Conservation (phyloP, 2,329 filamentous ascomycete genomes). For the Neonectria sp. region DNA sequence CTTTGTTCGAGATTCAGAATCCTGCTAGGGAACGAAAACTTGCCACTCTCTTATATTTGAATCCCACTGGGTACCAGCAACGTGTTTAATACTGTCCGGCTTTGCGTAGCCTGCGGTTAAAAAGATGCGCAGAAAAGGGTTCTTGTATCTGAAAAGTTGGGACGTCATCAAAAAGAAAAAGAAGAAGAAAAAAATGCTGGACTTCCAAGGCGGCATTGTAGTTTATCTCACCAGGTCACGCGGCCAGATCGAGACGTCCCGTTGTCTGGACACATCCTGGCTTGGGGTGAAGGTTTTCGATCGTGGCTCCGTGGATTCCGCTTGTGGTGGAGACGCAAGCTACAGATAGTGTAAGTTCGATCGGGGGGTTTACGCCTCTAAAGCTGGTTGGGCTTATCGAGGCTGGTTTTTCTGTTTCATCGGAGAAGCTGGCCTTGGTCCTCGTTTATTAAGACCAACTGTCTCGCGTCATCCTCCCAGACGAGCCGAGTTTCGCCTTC, state of each 20-base stretch:
- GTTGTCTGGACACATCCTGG: background rate
- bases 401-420: background rate
- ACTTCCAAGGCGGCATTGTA: no score
- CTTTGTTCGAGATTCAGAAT: conserved; percentile 34
- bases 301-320: background rate
- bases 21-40: conserved; percentile 21
- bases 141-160: conserved; percentile 32
- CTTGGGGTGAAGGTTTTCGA: background rate
- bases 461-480: conserved; percentile 38
- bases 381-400: background rate
- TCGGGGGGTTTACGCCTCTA: background rate
- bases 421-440: background rate
- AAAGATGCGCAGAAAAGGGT: conserved; percentile 36
- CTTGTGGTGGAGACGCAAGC: background rate
- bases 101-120: conserved; percentile 35
- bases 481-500: conserved; percentile 30
- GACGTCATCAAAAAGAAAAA: conserved; percentile 3
- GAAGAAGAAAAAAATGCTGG: no score
- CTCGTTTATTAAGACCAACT: conserved; percentile 35
- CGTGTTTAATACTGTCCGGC: conserved; percentile 33
- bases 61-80: conserved; percentile 33
- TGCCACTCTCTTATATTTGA: conserved; percentile 37
- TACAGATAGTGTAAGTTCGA: background rate
- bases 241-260: conserved; percentile 31
- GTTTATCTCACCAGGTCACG: conserved; percentile 11